A percentile compares a stretch with the other conserved stretches of the same genome.
phyloP scores from a whole-genome alignment of 345 rosid species.

The Passiflora organensis region DNA sequence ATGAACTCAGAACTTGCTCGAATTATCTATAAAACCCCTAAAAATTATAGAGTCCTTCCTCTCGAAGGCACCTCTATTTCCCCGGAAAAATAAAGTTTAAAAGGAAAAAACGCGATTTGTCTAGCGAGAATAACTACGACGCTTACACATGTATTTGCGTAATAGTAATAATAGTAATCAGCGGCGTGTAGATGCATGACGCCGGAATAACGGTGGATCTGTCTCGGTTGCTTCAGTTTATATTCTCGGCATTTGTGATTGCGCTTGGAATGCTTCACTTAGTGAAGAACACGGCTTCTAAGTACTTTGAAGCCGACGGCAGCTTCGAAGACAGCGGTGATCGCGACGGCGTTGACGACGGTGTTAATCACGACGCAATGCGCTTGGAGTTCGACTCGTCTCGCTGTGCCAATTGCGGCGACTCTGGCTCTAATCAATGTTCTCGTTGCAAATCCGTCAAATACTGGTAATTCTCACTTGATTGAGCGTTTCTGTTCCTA shows the following conservation, averaged over 20 bases:
- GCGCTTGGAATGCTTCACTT: slow-evolving; percentile 53
- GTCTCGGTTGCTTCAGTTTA: slow-evolving; percentile 59
- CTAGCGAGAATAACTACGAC: too few species aligned
- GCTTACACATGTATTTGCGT: too few species aligned
- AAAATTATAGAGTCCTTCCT: too few species aligned
- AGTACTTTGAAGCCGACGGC: slow-evolving; percentile 84
- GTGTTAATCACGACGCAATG: slow-evolving; percentile 4
- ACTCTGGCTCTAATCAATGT: slow-evolving; percentile 30
- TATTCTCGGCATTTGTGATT: slow-evolving; percentile 46
- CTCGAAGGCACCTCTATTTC: too few species aligned
- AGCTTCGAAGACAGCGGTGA: slow-evolving; percentile 46
- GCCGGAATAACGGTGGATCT: slow-evolving; percentile 65
- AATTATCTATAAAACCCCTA: too few species aligned
- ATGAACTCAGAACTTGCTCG: too few species aligned
- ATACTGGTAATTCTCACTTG: slow-evolving; percentile 53
- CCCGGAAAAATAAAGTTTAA: too few species aligned
- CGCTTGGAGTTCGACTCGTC: slow-evolving; percentile 10
- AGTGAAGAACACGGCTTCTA: slow-evolving; percentile 71
- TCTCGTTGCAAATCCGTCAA: slow-evolving; percentile 56
- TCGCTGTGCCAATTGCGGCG: slow-evolving; percentile 36
- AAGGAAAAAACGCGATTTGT: too few species aligned
- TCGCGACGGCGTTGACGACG: too few species aligned
- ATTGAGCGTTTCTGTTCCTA: too few species aligned
- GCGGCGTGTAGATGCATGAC: slow-evolving; percentile 67
- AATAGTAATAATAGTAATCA: not conserved